phyloP scores from a whole-genome alignment of 495 filamentous ascomycete species.

The Apodospora peruviana region DNA sequence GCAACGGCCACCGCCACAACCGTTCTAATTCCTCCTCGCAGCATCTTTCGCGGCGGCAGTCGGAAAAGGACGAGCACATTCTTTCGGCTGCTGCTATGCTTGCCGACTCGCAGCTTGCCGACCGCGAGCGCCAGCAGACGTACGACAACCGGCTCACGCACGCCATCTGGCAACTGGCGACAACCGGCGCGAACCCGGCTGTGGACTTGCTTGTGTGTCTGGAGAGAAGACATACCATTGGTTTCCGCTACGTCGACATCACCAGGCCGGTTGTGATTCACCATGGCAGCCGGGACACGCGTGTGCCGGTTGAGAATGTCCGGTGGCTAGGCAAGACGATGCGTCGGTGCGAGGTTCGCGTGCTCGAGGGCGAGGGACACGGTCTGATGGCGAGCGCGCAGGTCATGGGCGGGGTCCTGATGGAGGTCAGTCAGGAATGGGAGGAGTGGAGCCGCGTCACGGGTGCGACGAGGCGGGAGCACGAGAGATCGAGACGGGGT shows the following conservation, averaged over 20 bases:
- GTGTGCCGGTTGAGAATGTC: slow-evolving; percentile 93
- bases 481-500: slow-evolving; percentile 17
- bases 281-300: slow-evolving; percentile 83
- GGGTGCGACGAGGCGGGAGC: slow-evolving; percentile 20
- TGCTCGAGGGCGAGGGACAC: slow-evolving; percentile 90
- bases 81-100: slow-evolving; percentile 37
- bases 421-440: slow-evolving; percentile 93
- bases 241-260: slow-evolving; percentile 96
- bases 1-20: slow-evolving; percentile 21
- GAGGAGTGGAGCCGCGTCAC: slow-evolving; percentile 70
- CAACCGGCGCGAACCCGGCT: slow-evolving; percentile 85
- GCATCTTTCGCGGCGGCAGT: slow-evolving; percentile 13
- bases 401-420: slow-evolving; percentile 89
- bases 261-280: slow-evolving; percentile 86
- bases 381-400: slow-evolving; percentile 91
- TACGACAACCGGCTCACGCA: slow-evolving; percentile 87
- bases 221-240: slow-evolving; percentile 85
- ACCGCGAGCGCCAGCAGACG: slow-evolving; percentile 66
- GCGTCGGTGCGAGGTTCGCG: slow-evolving; percentile 83
- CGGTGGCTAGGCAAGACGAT: slow-evolving; percentile 92
- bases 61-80: slow-evolving; percentile 31
- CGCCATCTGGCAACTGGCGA: slow-evolving; percentile 92
- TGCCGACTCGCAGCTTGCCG: slow-evolving; percentile 35
- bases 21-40: slow-evolving; percentile 25
- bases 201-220: slow-evolving; percentile 90